A percentile compares a stretch with the other conserved stretches of the same genome.
Conservation (phyloP, 306 rosid genomes). For the Quercus alba region DNA sequence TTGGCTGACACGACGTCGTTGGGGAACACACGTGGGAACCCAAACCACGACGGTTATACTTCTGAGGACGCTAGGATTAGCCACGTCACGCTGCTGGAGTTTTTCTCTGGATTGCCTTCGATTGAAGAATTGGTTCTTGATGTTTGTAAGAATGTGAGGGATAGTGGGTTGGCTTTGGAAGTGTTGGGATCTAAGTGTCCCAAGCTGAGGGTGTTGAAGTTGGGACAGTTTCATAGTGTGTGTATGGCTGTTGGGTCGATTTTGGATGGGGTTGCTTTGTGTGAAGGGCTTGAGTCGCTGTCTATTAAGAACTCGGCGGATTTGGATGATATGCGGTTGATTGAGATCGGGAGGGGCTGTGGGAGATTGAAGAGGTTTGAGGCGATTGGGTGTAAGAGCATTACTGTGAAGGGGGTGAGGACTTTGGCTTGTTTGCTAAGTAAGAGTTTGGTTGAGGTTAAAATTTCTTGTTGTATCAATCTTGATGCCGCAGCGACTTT, state of each 20-base stretch:
- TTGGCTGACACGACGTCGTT: conserved; percentile 66
- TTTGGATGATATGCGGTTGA: conserved; percentile 87
- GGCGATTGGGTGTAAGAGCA: conserved; percentile 64
- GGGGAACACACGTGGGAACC: conserved; percentile 51
- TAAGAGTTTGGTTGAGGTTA: conserved; percentile 55
- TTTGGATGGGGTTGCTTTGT: conserved; percentile 81
- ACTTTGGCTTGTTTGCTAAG: conserved; percentile 61
- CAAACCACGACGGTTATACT: conserved; percentile 43
- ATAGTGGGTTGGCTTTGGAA: conserved; percentile 68
- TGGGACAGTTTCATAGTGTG: conserved; percentile 83
- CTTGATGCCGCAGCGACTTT: conserved; percentile 52
- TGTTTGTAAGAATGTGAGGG: conserved; percentile 73
- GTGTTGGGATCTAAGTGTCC: conserved; percentile 64
- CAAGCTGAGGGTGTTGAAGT: conserved; percentile 54
- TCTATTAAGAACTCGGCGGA: conserved; percentile 62
- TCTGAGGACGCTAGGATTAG: conserved; percentile 63
- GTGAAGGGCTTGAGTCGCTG: conserved; percentile 69
- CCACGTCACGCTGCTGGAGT: conserved; percentile 44
- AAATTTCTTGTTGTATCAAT: conserved; percentile 67
- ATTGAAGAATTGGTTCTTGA: conserved; percentile 81
- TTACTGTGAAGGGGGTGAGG: conserved; percentile 66
- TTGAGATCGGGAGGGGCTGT: conserved; percentile 86
- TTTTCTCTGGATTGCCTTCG: conserved; percentile 66
- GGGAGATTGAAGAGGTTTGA: conserved; percentile 58
- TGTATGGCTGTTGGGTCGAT: conserved; percentile 66